Percentiles rank a stretch among this genome's conserved stretches.
These are phyloP conservation scores for Meredithiella fracta DNA, from an alignment of 2,329 filamentous ascomycete genomes.

Conservation along the genomic window DNA sequence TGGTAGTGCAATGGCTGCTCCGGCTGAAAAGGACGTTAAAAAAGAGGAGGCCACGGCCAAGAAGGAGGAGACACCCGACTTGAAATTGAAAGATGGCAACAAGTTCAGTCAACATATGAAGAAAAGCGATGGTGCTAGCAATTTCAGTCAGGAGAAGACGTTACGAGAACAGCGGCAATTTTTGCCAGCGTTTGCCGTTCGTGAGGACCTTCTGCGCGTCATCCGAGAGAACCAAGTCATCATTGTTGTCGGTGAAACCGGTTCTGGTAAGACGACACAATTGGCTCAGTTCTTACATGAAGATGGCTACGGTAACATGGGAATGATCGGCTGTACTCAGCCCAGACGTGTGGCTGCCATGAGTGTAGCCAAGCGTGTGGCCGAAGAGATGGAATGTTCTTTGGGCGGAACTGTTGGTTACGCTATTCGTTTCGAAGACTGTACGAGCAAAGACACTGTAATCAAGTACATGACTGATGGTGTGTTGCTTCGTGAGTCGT, in stretches of 20 bases:
- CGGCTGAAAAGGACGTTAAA: conserved; percentile 50
- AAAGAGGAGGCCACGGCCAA: conserved; percentile 24
- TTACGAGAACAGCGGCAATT: conserved; percentile 83
- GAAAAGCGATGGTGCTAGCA: conserved; percentile 68
- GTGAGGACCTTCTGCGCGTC: conserved; percentile 79
- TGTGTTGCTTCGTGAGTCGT: conserved; percentile 78
- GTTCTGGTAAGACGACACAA: conserved; percentile 94
- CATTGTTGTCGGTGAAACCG: conserved; percentile 92
- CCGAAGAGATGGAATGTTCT: conserved; percentile 93
- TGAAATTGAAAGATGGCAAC: conserved; percentile 24
- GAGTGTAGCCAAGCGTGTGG: conserved; percentile 96
- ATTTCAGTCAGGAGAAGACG: conserved; percentile 85
- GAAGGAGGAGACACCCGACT: background rate
- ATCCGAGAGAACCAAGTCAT: conserved; percentile 95
- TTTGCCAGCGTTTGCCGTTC: conserved; percentile 85
- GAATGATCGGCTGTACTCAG: conserved; percentile 93
- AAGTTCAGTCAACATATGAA: conserved; percentile 90
- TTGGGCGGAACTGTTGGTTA: conserved; percentile 83
- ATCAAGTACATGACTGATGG: conserved; percentile 99
- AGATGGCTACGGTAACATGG: conserved; percentile 74
- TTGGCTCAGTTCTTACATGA: conserved; percentile 91
- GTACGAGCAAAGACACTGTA: conserved; percentile 81
- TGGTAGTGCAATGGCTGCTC: conserved; percentile 68
- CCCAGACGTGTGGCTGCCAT: conserved; percentile 93
- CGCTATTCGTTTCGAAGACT: conserved; percentile 95